Conservation (phyloP, 306 rosid genomes). For the Quercus berberidifolia region DNA sequence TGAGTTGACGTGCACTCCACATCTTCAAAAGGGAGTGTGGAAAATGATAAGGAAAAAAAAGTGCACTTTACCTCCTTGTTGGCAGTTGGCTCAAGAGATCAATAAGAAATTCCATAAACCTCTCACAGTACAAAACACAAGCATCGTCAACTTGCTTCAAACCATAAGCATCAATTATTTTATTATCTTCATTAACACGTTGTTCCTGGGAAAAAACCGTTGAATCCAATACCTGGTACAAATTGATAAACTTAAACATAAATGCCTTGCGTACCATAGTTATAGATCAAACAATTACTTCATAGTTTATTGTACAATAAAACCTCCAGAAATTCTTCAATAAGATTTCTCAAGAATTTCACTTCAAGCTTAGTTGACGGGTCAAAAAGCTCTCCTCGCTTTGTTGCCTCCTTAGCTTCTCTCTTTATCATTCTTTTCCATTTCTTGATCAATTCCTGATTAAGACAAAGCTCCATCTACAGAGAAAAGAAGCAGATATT, state of each 20-base stretch:
- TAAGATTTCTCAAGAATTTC: conserved; percentile 71
- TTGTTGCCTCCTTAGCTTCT: conserved; percentile 61
- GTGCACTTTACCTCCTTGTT: conserved; percentile 73
- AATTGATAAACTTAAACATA: conserved; percentile 4
- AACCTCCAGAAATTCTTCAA: conserved; percentile 93
- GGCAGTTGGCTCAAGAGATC: conserved; percentile 98
- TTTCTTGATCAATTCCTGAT: conserved; percentile 77
- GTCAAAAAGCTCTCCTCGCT: conserved; percentile 59
- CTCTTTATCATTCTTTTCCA: conserved; percentile 89
- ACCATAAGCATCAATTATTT: conserved; percentile 34
- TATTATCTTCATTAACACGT: conserved; percentile 39
- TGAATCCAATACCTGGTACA: conserved; percentile 69
- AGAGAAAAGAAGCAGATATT: conserved; percentile 9
- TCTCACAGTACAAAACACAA: conserved; percentile 88
- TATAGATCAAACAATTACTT: conserved; percentile 2
- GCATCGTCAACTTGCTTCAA: conserved; percentile 59
- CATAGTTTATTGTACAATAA: conserved; percentile 17
- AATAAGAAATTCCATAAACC: conserved; percentile 97
- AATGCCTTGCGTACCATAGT: not conserved
- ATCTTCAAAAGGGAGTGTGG: not conserved
- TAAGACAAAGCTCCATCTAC: conserved; percentile 94
- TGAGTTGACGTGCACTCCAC: too few relatives aligned
- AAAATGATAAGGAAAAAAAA: not conserved
- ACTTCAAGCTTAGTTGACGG: conserved; percentile 69
- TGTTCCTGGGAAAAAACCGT: conserved; percentile 50